Base-by-base conservation (phyloP, 2,329 filamentous ascomycete genomes). In the Xylaria sp. region DNA sequence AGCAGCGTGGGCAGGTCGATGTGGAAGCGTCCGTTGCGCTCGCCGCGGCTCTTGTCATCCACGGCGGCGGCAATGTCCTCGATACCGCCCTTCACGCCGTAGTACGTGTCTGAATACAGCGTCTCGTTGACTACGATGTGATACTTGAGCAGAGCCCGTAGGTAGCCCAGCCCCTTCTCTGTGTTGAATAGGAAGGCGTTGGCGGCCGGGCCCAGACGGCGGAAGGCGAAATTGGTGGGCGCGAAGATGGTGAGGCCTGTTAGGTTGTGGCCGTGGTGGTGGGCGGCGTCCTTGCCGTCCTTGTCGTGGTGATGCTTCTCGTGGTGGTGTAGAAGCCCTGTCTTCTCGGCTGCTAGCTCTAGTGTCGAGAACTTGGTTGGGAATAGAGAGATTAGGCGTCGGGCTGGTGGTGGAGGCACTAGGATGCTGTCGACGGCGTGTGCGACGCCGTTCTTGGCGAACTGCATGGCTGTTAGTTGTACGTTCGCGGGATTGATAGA, bases 151-250 rank as follows among this genome's bases (percentile, higher is more conserved):
- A 97, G 82, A 0, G 93, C 93, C 72, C 87, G 89, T 20, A 97
- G 86, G 77, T 93, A 97, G 78, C 90, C 90, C 70, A 86, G 83
- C 1, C 94, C 94, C 60, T 85, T 86, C 32, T 87, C 83, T 66
- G 91, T 92, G 79, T 86, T 87, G 85, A 97, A 97, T 4, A 97
- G 84, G 85, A 97, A 97, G 25, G 90, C 92, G 76, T 95, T 97
- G 74, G 91, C 87, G 63, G 79, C 84, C 0, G 87, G 85, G 0
- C 93, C 93, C 0, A 97, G 89, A 72, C 87, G 87, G 74, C 86
- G 77, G 82, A 95, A 97, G n/a, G 94, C 94, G 4, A 80, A 81
- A 84, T 97, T 97, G 53, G 86, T 88, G 0, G 94, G 94, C 0
- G 91, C 92, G 75, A 97, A 97, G 68, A 96, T 77, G 2, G 94